Evolutionary conservation across 1,284 basidiomycete genomes (phyloP).

Genomic region (Austroboletus olivaceoglutinosus): DNA sequence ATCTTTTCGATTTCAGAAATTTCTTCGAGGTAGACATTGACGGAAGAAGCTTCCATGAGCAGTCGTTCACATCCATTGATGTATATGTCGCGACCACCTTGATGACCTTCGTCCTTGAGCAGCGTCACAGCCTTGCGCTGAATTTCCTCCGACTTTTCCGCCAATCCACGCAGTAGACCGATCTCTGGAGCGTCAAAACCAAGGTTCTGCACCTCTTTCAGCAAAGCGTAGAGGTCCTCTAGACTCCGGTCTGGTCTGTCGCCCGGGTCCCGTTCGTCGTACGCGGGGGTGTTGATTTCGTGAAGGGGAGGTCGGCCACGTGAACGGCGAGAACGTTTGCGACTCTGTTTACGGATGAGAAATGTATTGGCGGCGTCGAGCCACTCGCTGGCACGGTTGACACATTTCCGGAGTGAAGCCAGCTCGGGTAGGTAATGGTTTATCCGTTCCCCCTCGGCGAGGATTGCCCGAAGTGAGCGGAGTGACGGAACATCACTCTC

Average conservation of each 20-base stretch:
- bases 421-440: slow-evolving; percentile 74
- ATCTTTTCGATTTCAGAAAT: slow-evolving; percentile 73
- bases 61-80: slow-evolving; percentile 69
- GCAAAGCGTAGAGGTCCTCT: slow-evolving; percentile 62
- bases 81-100: slow-evolving; percentile 52
- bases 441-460: slow-evolving; percentile 87
- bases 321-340: slow-evolving; percentile 66
- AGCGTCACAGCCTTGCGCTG: slow-evolving; percentile 53
- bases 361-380: slow-evolving; percentile 73
- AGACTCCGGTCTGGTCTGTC: slow-evolving; percentile 69
- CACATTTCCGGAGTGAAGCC: slow-evolving; percentile 70
- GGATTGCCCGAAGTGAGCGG: slow-evolving; percentile 71
- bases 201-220: slow-evolving; percentile 69
- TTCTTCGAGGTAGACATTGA: slow-evolving; percentile 79
- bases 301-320: slow-evolving; percentile 51
- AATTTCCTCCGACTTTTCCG: slow-evolving; percentile 65
- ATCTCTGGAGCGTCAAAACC: slow-evolving; percentile 84
- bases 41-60: slow-evolving; percentile 63
- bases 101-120: slow-evolving; percentile 38
- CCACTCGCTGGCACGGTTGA: slow-evolving; percentile 82
- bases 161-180: slow-evolving; percentile 52
- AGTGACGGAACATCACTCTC: slow-evolving; percentile 72
- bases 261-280: slow-evolving; percentile 51
- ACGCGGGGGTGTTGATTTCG: slow-evolving; percentile 30
- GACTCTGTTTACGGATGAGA: slow-evolving; percentile 67